phyloP scores from a whole-genome alignment of 768 basidiomycete species.

The Fistulinella prunicolor region DNA sequence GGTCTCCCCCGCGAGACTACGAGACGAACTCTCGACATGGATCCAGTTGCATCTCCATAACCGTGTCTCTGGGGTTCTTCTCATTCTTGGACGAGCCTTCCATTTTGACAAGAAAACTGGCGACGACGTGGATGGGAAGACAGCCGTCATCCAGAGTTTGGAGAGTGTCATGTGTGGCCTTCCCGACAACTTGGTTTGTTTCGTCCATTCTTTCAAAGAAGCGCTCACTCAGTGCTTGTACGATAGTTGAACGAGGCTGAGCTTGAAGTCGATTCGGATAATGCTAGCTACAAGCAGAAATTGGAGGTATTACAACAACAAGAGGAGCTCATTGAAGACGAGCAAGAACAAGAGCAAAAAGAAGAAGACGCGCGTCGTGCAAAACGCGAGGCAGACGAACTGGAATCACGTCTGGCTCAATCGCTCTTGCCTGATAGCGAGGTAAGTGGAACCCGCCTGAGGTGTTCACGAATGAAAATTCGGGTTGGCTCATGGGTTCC shows the following conservation, averaged over 20 bases:
- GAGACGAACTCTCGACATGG: conserved; percentile 91
- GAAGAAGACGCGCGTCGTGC: conserved; percentile 89
- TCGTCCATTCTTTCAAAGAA: too few relatives aligned
- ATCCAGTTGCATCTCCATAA: conserved; percentile 88
- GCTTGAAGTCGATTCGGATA: conserved; percentile 90
- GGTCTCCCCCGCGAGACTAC: conserved; percentile 80
- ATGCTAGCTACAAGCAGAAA: conserved; percentile 96
- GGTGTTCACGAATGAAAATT: neutral
- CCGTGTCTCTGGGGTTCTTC: conserved; percentile 88
- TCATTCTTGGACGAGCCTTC: conserved; percentile 94
- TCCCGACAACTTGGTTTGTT: conserved; percentile 87
- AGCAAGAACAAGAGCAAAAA: conserved; percentile 96
- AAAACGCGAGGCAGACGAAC: conserved; percentile 75
- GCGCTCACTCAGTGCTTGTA: too few relatives aligned
- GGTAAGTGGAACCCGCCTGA: conserved; percentile 39
- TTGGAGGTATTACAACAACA: conserved; percentile 97
- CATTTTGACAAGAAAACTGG: conserved; percentile 79
- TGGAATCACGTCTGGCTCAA: conserved; percentile 75
- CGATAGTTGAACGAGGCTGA: conserved; percentile 92
- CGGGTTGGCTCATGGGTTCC: neutral
- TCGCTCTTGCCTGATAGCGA: conserved; percentile 87
- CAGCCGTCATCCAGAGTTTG: conserved; percentile 72
- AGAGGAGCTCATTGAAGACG: conserved; percentile 99
- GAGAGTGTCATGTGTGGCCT: conserved; percentile 89
- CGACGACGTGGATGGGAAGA: conserved; percentile 79